Evolutionary conservation across 768 basidiomycete species (phyloP), one percentile per base, ranked within the genome.

Genomic region (Tricholoma flavovirens): DNA sequence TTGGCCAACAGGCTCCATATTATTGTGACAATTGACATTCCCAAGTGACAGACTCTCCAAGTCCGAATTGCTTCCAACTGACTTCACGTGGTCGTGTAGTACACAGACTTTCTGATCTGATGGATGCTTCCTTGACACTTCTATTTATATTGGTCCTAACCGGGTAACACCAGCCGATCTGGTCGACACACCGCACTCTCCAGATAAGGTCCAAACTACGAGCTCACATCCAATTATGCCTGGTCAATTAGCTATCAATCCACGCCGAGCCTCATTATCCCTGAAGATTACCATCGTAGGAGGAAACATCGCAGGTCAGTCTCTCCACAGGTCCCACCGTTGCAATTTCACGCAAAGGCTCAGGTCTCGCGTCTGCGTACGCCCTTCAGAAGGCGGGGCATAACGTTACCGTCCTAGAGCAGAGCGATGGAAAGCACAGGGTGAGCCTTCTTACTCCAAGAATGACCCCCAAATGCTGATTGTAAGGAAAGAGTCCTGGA

Each of bases 381-480:
- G 72, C 79, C 14, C 72, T 87, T 40, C 74, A 74, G 45, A 76
- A 75, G 60, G 78, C 78, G 5, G 85, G 86, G 5, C 86, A 87
- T 67, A 69, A 72, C 30, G 84, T 86, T n/a, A 69, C 76, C 2
- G 75, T 87, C 2, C 65, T 86, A 19, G 85, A 87, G 63, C 70
- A 74, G 56, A 68, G 66, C 15, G 71, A 74, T 54, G 77, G 75
- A 14, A 71, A 71, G n/a, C 66, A 72, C n/a, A 69, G 64, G 61
- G 77, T 77, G 61, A 59, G 75, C 63, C 2, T 53, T 12, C 3
- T 45, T 24, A 21, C 33, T 49, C 22, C 14, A 14, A 24, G 21
- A 30, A 14, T 30, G 36, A 8, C 9, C 30, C 8, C 11, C 48
- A 49, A 26, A 35, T 49, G 36, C 48, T 56, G 36, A 53, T 40